phyloP scores from a whole-genome alignment of 148 eudicot genomes.

The Rhododendron henanense region DNA sequence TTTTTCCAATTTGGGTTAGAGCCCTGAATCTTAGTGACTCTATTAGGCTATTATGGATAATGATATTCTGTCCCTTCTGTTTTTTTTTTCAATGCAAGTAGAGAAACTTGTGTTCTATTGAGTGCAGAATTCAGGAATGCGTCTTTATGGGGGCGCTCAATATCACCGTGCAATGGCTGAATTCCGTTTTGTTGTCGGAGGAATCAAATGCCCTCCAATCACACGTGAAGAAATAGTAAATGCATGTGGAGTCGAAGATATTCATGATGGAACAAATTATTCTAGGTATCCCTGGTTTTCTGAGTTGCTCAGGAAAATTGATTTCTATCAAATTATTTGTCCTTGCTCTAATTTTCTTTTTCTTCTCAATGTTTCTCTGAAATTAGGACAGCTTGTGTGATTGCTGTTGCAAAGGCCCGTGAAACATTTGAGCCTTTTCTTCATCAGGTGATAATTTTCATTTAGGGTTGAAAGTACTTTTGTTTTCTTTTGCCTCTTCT shows the following conservation, averaged over 20 bases:
- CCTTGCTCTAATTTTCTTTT: not conserved
- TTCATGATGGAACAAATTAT: conserved; percentile 98
- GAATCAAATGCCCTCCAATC: conserved; percentile 93
- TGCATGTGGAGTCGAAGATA: conserved; percentile 99
- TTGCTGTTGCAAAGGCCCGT: conserved; percentile 98
- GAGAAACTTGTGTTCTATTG: conserved; percentile 9
- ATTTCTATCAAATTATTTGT: not conserved
- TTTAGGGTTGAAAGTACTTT: not conserved
- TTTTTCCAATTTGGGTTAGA: not conserved
- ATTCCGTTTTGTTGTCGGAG: conserved; percentile 96
- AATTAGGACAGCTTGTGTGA: conserved; percentile 92
- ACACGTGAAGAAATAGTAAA: conserved; percentile 98
- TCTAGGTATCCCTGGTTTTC: conserved; percentile 53
- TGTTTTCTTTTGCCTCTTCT: not conserved
- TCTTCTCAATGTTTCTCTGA: conserved; percentile 9
- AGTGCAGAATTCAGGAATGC: conserved; percentile 93
- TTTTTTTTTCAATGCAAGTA: not conserved
- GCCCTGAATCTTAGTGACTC: conserved; percentile 4
- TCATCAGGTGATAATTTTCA: conserved; percentile 61
- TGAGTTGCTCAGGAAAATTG: conserved; percentile 9
- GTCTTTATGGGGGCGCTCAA: conserved; percentile 99
- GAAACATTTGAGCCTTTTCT: conserved; percentile 98
- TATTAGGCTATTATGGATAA: not conserved
- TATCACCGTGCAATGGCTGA: conserved; percentile 99
- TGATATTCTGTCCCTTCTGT: not conserved